Base-by-base conservation (phyloP, 805 yeast species). In the Candida andamanensis region DNA sequence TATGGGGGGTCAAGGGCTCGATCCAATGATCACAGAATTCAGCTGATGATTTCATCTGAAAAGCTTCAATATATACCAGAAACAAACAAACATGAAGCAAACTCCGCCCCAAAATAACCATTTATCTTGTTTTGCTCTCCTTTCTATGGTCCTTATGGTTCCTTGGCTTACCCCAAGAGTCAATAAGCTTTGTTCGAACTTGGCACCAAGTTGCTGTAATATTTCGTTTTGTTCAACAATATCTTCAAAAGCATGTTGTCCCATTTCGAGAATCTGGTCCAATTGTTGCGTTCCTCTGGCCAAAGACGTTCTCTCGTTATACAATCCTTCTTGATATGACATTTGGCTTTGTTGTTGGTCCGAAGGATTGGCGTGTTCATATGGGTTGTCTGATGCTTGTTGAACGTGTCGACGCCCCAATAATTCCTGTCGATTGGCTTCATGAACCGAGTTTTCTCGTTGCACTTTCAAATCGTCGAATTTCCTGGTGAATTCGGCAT, bases 251-350 rank as follows among this genome's bases (percentile, higher is more conserved):
- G 95, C 85, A 29, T 73, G 72, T 39, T 82, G 76, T 2, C 97
- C 97, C 80, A 85, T 82, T 48, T 85, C 97, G 26, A 92, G 56
- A 25, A 92, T 85, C 42, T 85, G 86, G 52, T 92, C 98, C 39
- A 92, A 62, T 52, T 85, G 95, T 33, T 78, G 78, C 25, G 83
- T 78, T 0, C 95, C 87, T 35, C 84, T 65, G 19, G 71, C 69
- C 22, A 83, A 60, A 6, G 75, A 71, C 27, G 73, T 72, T 27
- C 69, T 71, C 48, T 92, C 97, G 41, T 80, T 75, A 40, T 71
- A 64, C 35, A 85, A 58, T 0, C 94, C 95, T 30, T 80, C 79
- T 39, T 67, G 71, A 48, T 76, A 64, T 9, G 60, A 45, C 46
- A 64, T 32, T 15, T 46, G 46, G 18, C 49, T 52, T 29, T 47